A percentile compares a stretch with the other conserved stretches of the same genome.
phyloP scores from a whole-genome alignment of 495 filamentous ascomycete genomes.

The Lophium mytilinum region DNA sequence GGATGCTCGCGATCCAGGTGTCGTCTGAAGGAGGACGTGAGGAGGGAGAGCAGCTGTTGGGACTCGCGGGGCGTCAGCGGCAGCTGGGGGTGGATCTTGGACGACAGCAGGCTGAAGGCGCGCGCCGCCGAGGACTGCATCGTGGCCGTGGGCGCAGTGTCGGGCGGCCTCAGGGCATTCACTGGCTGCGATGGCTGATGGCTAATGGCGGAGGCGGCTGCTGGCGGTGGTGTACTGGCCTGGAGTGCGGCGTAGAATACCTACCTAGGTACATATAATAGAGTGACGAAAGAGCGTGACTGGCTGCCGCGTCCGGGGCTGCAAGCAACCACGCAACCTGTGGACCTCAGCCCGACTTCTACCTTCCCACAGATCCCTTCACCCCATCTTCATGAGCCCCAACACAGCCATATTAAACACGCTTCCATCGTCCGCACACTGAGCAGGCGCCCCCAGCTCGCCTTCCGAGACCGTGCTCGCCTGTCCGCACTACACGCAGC shows the following conservation, averaged over 20 bases:
- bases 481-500: neutral
- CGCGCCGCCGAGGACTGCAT: slow-evolving; percentile 24
- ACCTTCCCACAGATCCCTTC: too few relatives aligned
- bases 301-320: too few relatives aligned
- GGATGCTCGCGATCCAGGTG: slow-evolving; percentile 61
- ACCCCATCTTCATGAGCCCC: neutral
- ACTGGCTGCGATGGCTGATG: too few relatives aligned
- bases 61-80: slow-evolving; percentile 58
- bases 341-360: too few relatives aligned
- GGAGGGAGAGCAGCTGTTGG: slow-evolving; percentile 55
- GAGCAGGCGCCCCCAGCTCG: slow-evolving; percentile 1
- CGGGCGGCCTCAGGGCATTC: too few relatives aligned
- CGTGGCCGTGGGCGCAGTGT: neutral
- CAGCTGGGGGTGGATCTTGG: slow-evolving; percentile 61
- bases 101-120: slow-evolving; percentile 22
- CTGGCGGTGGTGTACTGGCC: too few relatives aligned
- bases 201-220: too few relatives aligned
- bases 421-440: neutral
- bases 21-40: slow-evolving; percentile 69
- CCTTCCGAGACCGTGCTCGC: slow-evolving; percentile 2
- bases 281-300: too few relatives aligned
- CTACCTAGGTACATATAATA: too few relatives aligned
- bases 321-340: too few relatives aligned
- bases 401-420: neutral
- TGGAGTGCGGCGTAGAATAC: too few relatives aligned